These are phyloP conservation scores for Pterula multifida DNA, from an alignment of 1,284 basidiomycete genomes.

Conservation along the genomic window DNA sequence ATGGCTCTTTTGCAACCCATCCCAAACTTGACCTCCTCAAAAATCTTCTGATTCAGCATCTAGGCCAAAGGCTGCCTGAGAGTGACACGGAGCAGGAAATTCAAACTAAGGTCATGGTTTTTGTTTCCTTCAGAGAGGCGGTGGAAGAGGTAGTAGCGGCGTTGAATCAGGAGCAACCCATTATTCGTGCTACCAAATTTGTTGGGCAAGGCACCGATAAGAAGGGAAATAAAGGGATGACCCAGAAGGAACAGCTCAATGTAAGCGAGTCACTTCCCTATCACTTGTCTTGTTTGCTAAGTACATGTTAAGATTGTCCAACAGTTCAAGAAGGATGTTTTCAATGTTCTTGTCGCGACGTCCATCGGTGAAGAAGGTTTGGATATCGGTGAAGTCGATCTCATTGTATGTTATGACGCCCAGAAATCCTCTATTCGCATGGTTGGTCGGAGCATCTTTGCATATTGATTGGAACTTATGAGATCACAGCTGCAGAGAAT, in stretches of 20 bases:
- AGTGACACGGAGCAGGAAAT: slow-evolving; percentile 27
- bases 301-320: slow-evolving; percentile 50
- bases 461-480: slow-evolving; percentile 2
- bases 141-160: slow-evolving; percentile 85
- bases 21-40: slow-evolving; percentile 90
- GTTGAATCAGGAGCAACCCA: slow-evolving; percentile 58
- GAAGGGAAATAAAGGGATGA: slow-evolving; percentile 77
- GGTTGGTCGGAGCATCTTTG: slow-evolving; percentile 45
- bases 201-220: slow-evolving; percentile 88
- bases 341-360: slow-evolving; percentile 91
- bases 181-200: slow-evolving; percentile 75
- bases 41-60: slow-evolving; percentile 70
- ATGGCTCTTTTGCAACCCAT: slow-evolving; percentile 51
- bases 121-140: slow-evolving; percentile 79
- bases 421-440: slow-evolving; percentile 95
- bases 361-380: slow-evolving; percentile 98
- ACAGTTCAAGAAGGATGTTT: slow-evolving; percentile 80
- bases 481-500: slow-evolving; percentile 78
- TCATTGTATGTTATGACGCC: slow-evolving; percentile 94
- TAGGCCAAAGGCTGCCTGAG: slow-evolving; percentile 48
- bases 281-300: slow-evolving; percentile 6
- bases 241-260: slow-evolving; percentile 85
- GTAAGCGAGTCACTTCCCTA: slow-evolving; percentile 26
- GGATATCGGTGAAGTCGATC: slow-evolving; percentile 99
- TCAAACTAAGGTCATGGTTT: slow-evolving; percentile 87